Evolutionary conservation across 345 rosid species (phyloP).

Genomic region (Punica granatum): DNA sequence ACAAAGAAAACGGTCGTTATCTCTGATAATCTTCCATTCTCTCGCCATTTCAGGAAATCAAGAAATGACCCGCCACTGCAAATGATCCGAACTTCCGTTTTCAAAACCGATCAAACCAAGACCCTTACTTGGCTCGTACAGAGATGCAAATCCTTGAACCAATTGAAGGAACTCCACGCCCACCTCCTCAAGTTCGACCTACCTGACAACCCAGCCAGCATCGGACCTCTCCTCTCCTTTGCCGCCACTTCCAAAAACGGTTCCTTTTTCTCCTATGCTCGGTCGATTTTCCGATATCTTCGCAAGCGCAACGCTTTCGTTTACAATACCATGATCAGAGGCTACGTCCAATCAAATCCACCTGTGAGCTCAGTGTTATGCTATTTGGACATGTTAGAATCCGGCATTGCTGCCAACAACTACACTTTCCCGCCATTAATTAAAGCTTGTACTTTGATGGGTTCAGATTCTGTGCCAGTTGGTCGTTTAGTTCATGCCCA

Average conservation of each 20-base stretch:
- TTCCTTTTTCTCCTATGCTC: slow-evolving; percentile 22
- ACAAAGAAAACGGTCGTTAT: no score
- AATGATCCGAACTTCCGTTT: slow-evolving; percentile 15
- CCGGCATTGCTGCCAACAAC: slow-evolving; percentile 18
- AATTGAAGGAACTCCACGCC: slow-evolving; percentile 27
- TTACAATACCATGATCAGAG: slow-evolving; percentile 28
- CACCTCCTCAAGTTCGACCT: slow-evolving; percentile 18
- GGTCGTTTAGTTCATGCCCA: slow-evolving; percentile 27
- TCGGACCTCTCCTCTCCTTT: slow-evolving; percentile 21
- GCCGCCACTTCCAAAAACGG: slow-evolving; percentile 18
- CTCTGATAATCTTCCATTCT: no score
- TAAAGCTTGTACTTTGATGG: slow-evolving; percentile 23
- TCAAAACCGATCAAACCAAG: not conserved
- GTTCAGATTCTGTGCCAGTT: not conserved
- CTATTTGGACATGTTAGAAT: slow-evolving; percentile 21
- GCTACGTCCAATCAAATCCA: slow-evolving; percentile 15
- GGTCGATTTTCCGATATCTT: slow-evolving; percentile 15
- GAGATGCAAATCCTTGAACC: slow-evolving; percentile 22
- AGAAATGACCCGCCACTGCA: no score
- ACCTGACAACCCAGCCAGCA: slow-evolving; percentile 13
- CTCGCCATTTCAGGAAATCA: no score
- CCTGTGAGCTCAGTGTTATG: slow-evolving; percentile 15
- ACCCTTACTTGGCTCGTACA: slow-evolving; percentile 9
- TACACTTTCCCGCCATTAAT: slow-evolving; percentile 30
- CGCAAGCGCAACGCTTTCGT: slow-evolving; percentile 21